Base-by-base conservation (phyloP, 2,329 filamentous ascomycete species). In the Aspergillus udagawae region DNA sequence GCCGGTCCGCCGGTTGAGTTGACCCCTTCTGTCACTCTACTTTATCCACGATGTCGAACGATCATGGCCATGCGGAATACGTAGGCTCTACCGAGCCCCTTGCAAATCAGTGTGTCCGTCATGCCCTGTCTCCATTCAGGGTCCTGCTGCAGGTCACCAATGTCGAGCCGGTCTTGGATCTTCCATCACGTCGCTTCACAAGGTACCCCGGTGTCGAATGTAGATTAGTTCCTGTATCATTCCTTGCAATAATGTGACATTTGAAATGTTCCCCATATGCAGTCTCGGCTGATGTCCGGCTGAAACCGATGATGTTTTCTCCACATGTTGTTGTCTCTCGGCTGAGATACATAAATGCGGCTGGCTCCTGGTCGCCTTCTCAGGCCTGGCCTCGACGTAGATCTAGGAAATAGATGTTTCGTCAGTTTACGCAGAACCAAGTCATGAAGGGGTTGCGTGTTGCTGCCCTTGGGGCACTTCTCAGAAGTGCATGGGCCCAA, bases 401-500 rank as follows among this genome's bases (percentile, higher is more conserved):
- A 38, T 3, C 14, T 17, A 17, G 14, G 5, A 38, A 17, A 17
- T 38, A 38, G 32, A 5, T 1, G 14, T 17, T 8, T 32, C 1
- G 32, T 38, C 32, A 17, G 32, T 17, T 38, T 17, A 38, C 14
- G 32, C 6, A 17, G 32, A 38, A 6, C 5, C 32, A 17, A 38
- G 32, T 17, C n/a, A 67, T 63, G 60, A 54, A 56, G 25, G n/a
- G 53, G 25, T 44, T 59, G 6, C 41, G 47, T 7, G 21, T 53
- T 25, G 41, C 60, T 42, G 57, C 58, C 28, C 35, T 66, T 44
- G 54, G 52, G 38, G 54, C 57, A 20, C 42, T 62, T 14, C 6
- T 57, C 7, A 35, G 52, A 21, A 41, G 55, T 45, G 29, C 51
- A 20, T 60, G 61, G 42, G 61, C 65, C 17, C 61, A 63, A 28